Evolutionary conservation across 495 filamentous ascomycete species (phyloP).

Genomic region (Aspergillus bertholletiae): DNA sequence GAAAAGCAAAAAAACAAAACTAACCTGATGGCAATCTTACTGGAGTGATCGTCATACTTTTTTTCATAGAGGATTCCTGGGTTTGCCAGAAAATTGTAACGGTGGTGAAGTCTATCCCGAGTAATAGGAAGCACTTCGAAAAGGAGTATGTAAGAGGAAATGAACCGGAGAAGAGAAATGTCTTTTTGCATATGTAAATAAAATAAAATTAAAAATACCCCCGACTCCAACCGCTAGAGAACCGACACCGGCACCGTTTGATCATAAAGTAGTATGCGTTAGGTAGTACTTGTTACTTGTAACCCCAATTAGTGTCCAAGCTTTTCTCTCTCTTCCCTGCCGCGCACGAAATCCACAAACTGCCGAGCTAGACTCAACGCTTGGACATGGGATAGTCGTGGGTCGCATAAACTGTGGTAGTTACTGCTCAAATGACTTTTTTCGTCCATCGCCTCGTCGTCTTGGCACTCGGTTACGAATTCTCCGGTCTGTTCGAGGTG

Average conservation of each 20-base stretch:
- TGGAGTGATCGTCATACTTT: neutral
- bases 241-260: too few relatives aligned
- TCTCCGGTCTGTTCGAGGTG: constrained; percentile 95
- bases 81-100: neutral
- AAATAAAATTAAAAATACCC: too few relatives aligned
- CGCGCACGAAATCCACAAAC: neutral
- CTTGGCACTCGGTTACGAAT: constrained; percentile 92
- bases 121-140: neutral
- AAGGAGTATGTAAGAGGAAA: neutral
- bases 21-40: too few relatives aligned
- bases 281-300: neutral
- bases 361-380: neutral
- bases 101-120: neutral
- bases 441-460: constrained; percentile 80
- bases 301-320: neutral
- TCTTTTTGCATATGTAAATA: too few relatives aligned
- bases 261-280: neutral
- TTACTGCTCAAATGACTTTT: constrained; percentile 84
- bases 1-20: too few relatives aligned
- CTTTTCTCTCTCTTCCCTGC: neutral
- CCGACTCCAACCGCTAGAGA: neutral
- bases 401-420: constrained; percentile 95
- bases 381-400: constrained; percentile 49
- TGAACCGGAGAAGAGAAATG: neutral
- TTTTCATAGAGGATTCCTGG: neutral